A percentile compares a stretch with the other conserved stretches of the same genome.
These are phyloP conservation scores for Diaporthe sp. DNA, from an alignment of 2,329 filamentous ascomycete genomes.

Conservation along the genomic window DNA sequence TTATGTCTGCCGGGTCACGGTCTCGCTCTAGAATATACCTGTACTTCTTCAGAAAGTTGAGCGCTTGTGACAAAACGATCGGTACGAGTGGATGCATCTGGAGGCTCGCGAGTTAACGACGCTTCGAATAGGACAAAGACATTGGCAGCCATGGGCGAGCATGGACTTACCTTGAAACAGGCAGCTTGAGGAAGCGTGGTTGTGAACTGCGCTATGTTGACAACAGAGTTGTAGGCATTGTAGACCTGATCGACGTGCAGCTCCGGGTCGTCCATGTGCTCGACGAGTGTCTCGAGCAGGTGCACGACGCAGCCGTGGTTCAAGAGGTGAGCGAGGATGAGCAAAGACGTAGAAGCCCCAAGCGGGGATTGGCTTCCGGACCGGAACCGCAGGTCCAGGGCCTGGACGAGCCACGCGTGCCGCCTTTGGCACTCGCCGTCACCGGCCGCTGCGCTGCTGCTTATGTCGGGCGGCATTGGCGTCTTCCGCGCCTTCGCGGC, in stretches of 20 bases:
- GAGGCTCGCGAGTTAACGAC: not conserved
- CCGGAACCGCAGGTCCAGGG: not conserved
- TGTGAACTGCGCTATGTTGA: not conserved
- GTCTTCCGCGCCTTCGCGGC: not conserved
- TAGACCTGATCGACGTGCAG: not conserved
- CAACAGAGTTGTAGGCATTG: not conserved
- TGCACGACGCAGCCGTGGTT: not conserved
- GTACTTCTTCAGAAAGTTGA: conserved; percentile 4
- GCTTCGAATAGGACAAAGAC: not conserved
- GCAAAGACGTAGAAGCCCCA: not conserved
- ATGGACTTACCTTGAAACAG: conserved; percentile 2
- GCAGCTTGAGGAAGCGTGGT: not conserved
- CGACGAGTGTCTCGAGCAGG: not conserved
- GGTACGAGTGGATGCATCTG: not conserved
- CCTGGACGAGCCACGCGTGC: not conserved
- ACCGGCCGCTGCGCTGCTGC: not conserved
- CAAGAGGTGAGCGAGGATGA: conserved; percentile 1
- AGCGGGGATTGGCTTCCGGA: not conserved
- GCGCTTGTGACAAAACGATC: not conserved
- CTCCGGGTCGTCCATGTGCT: not conserved
- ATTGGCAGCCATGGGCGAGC: not conserved
- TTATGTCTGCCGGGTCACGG: not conserved
- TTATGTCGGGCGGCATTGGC: not conserved
- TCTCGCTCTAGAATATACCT: conserved; percentile 1
- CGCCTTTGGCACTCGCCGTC: not conserved